Evolutionary conservation across 345 rosid species (phyloP), one percentile per base, ranked within the genome.

Genomic region (Heritiera fomes): DNA sequence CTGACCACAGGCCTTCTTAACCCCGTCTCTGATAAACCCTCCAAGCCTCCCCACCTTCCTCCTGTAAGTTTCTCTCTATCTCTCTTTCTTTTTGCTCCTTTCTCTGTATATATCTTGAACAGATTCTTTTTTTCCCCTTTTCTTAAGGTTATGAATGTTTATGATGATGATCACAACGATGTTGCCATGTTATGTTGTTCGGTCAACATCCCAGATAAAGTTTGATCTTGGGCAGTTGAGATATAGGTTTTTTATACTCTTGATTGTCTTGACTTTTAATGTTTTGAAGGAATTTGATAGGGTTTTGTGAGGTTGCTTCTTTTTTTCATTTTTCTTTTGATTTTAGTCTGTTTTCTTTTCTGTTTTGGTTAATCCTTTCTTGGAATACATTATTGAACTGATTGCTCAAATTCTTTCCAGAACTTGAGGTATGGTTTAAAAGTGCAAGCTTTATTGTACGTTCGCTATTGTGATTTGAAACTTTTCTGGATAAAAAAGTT

Each of bases 1-100:
- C 88, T 95, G 82, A 92, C 99, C 91, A 87, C 97, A 80, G 97
- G 86, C 73, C 83, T 96, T 75, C 96, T 96, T 80, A 96, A 94
- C 84, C 99, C 99, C 46, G 90, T 96, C 81, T 96, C 93, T 78
- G 99, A 91, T 80, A 91, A 91, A 79, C 89, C 97, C 74, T 84
- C 93, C 76, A 38, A 79, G 34, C 80, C 84, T 65, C 85, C 10
- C 43, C 69, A 86, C 84, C 79, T 43, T 50, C 68, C 56, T 73
- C 46, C 62, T 71, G 53, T 68, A 77, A 59, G 75, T 77, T 40
- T 61, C 41, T 71, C 64, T 47, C 64, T 66, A 9, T 47, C 14
- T 3, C 55, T 50, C n/a, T 53, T 71, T 61, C 17, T 32, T 43
- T 62, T n/a, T 64, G n/a, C 34, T 34, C n/a, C 32, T 45, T 30